Evolutionary conservation across 2,329 filamentous ascomycete genomes (phyloP).

Genomic region (Colletotrichum melonis): DNA sequence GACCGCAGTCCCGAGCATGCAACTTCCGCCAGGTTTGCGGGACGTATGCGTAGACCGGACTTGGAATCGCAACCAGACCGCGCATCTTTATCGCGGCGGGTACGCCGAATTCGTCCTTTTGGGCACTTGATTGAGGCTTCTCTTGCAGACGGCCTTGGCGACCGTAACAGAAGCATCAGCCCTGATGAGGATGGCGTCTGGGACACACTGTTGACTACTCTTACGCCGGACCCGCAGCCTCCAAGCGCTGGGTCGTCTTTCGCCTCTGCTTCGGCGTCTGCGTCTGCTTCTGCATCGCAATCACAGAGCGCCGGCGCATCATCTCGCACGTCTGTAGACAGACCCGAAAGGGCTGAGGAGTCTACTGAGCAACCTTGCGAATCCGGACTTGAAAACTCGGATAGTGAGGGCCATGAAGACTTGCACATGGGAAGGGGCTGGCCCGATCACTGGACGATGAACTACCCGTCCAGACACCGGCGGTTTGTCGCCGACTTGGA

Average conservation of each 20-base stretch:
- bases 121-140: conserved; percentile 16
- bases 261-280: conserved; percentile 70
- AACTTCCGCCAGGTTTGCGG: conserved; percentile 5
- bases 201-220: conserved; percentile 83
- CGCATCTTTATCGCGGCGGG: neutral
- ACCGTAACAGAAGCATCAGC: conserved; percentile 85
- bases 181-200: conserved; percentile 75
- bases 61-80: neutral
- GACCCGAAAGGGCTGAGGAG: conserved; percentile 51
- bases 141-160: conserved; percentile 78
- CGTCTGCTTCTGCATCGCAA: conserved; percentile 51
- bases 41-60: neutral
- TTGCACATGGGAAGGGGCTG: conserved; percentile 8
- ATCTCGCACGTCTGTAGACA: conserved; percentile 58
- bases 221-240: conserved; percentile 83
- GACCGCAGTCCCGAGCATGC: conserved; percentile 36
- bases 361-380: conserved; percentile 58
- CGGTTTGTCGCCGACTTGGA: conserved; percentile 32
- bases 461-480: conserved; percentile 35
- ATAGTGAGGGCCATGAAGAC: conserved; percentile 56
- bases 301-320: conserved; percentile 58
- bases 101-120: neutral
- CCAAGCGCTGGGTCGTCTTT: conserved; percentile 88
- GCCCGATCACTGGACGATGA: conserved; percentile 32
- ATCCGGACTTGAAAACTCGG: conserved; percentile 66